Percentiles rank a stretch among this genome's conserved stretches.
Conservation (phyloP, 2,329 filamentous ascomycete species). For the Cladobotryum mycophilum region DNA sequence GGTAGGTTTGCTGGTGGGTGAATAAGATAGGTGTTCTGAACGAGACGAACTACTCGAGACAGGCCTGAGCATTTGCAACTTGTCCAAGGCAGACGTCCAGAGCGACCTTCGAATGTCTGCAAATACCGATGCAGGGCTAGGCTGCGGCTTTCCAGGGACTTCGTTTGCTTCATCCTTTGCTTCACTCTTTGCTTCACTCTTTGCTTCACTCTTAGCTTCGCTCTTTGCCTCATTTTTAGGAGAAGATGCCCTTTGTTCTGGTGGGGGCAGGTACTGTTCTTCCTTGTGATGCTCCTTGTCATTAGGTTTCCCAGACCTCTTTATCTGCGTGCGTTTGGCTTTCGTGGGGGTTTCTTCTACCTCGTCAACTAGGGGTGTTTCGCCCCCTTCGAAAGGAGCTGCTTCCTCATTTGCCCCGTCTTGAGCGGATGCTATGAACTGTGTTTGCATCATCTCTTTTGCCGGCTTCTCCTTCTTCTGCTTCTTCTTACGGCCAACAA, state of each 20-base stretch:
- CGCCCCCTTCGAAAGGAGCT: background rate
- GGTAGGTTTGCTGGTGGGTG: constrained; percentile 18
- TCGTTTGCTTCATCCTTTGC: constrained; percentile 15
- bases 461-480: constrained; percentile 64
- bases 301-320: constrained; percentile 26
- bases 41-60: constrained; percentile 25
- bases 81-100: constrained; percentile 28
- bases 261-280: constrained; percentile 1
- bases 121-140: constrained; percentile 30
- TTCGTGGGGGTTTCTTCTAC: constrained; percentile 18
- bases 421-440: constrained; percentile 8
- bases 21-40: constrained; percentile 19
- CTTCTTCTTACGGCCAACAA: constrained; percentile 78
- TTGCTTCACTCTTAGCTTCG: constrained; percentile 14
- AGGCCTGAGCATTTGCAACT: constrained; percentile 32
- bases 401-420: constrained; percentile 13
- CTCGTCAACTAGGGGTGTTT: constrained; percentile 12
- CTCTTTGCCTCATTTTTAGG: constrained; percentile 14
- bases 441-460: constrained; percentile 17
- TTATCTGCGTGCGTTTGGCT: constrained; percentile 24
- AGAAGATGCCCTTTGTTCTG: constrained; percentile 13
- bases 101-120: constrained; percentile 27
- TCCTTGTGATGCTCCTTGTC: constrained; percentile 19
- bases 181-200: constrained; percentile 15
- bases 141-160: constrained; percentile 24